Evolutionary conservation across 352 stramenopile species (phyloP).

Genomic region (Nothophytophthora sp.): DNA sequence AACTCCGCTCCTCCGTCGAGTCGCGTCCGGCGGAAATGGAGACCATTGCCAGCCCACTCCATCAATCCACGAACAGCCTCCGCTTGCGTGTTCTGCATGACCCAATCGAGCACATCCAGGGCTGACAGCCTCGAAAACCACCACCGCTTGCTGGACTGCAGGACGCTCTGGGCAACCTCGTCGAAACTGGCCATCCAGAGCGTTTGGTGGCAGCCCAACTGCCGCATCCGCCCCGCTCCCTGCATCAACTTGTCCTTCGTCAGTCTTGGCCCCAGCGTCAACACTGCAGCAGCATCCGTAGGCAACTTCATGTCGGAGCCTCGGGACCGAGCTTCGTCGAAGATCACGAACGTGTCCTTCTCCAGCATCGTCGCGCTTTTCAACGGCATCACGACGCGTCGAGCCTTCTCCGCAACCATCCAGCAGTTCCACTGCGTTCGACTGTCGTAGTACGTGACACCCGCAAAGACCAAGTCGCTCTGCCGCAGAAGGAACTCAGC

Average conservation of each 20-base stretch:
- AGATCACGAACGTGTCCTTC: constrained; percentile 89
- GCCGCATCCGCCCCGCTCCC: constrained; percentile 84
- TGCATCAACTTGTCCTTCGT: constrained; percentile 95
- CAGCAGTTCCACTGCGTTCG: constrained; percentile 53
- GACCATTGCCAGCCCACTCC: constrained; percentile 79
- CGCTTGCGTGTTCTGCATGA: constrained; percentile 84
- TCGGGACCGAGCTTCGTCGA: constrained; percentile 89
- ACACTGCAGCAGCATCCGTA: constrained; percentile 59
- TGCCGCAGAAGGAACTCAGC: constrained; percentile 47
- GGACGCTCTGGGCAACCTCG: constrained; percentile 65
- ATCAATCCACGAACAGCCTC: constrained; percentile 62
- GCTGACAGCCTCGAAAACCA: constrained; percentile 13
- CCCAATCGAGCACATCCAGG: constrained; percentile 79
- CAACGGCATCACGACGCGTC: constrained; percentile 39
- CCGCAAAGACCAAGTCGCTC: constrained; percentile 28
- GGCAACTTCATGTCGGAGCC: constrained; percentile 90
- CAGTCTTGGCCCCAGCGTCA: constrained; percentile 85
- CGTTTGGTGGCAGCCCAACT: constrained; percentile 70
- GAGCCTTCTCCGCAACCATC: constrained; percentile 73
- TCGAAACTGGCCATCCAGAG: constrained; percentile 67
- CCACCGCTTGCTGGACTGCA: constrained; percentile 11
- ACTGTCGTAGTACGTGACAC: constrained; percentile 88
- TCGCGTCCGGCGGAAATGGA: constrained; percentile 59
- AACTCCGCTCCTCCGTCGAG: constrained; percentile 22
- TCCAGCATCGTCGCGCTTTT: constrained; percentile 74